Conservation (phyloP, 2,329 filamentous ascomycete species). For the Colletotrichum trifolii region DNA sequence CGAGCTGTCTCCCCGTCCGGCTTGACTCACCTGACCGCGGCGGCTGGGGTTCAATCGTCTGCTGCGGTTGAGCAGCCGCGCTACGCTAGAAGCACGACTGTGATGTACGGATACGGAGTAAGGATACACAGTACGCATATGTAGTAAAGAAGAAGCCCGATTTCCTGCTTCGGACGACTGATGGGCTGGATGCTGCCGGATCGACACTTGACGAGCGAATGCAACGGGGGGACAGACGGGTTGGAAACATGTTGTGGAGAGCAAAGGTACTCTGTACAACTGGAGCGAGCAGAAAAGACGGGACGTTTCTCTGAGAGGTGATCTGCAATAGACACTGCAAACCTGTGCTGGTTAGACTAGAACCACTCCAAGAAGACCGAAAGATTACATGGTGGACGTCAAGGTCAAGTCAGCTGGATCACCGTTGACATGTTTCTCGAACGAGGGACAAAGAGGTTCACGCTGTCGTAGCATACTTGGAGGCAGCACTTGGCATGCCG, state of each 20-base stretch:
- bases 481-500: slow-evolving; percentile 1
- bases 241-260: slow-evolving; percentile 17
- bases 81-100: too few species aligned
- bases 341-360: not conserved
- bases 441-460: slow-evolving; percentile 5
- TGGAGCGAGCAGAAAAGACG: not conserved
- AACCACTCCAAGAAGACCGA: too few species aligned
- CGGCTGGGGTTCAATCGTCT: too few species aligned
- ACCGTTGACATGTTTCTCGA: not conserved
- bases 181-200: slow-evolving; percentile 34
- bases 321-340: slow-evolving; percentile 5
- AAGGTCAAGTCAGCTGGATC: not conserved
- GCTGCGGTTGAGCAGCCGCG: too few species aligned
- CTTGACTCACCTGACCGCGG: too few species aligned
- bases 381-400: not conserved
- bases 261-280: not conserved
- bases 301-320: slow-evolving; percentile 17
- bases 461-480: not conserved
- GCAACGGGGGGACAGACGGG: slow-evolving; percentile 10
- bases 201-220: slow-evolving; percentile 25
- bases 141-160: not conserved
- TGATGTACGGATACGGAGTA: too few species aligned
- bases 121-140: too few species aligned
- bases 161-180: not conserved
- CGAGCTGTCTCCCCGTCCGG: too few species aligned